Base-by-base conservation (phyloP, 345 rosid species). In the Rhodamnia rubescens region DNA sequence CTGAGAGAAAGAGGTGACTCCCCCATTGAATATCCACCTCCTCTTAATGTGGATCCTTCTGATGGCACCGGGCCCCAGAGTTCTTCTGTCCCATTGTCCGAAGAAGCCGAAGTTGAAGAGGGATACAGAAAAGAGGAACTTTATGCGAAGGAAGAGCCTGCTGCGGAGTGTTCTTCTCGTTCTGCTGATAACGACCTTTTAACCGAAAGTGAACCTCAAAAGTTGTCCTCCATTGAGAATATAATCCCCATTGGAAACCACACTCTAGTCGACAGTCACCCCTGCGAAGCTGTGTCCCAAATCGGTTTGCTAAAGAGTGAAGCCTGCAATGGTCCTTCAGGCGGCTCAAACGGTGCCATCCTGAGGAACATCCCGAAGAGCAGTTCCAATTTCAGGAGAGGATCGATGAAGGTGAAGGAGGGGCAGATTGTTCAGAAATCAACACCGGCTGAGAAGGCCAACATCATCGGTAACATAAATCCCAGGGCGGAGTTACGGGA, bases 1-100 rank as follows among this genome's bases (percentile, higher is more conserved):
- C 92, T 98, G 75, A 92, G 88, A 88, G 98, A 90, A 64, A 91
- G 99, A 88, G 92, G 92, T 89, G 95, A 92, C 40, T 89, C 92
- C 40, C 69, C 88, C 74, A 85, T 90, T 32, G 97, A 91, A 84
- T 80, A 92, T 57, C 54, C 85, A 89, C 88, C 88, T 11, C 87
- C 84, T 75, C 86, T 93, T 8, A 89, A 61, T 13, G 85, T 88
- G 13, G 93, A 93, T 85, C 98, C 96, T 74, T 90, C 93, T 14
- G 98, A 96, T 54, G 90, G 91, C 84, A 93, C 91, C 58, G 97
- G 95, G 26, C 91, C 88, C 83, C 92, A 91, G 82, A 94, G 96
- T 86, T 89, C 90, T 87, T 89, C 89, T 64, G 85, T 74, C 69
- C 90, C 86, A 16, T 82, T 87, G 87, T 84, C 86, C 16, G 50